Base-by-base conservation (phyloP, 345 rosid species). In the Lepidium sativum region DNA sequence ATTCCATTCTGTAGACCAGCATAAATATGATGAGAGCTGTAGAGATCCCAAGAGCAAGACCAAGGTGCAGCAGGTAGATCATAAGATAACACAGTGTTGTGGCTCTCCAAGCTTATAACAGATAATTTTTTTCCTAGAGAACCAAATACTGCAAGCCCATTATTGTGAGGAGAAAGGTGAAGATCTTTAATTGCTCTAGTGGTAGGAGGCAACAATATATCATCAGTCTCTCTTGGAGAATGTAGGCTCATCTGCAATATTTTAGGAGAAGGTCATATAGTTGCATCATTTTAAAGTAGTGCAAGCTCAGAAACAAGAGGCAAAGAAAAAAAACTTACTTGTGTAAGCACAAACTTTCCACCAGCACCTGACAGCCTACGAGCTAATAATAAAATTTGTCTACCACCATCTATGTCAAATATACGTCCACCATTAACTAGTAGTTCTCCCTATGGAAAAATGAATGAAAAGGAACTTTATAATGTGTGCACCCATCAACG, bases 31-130 rank as follows among this genome's bases (percentile, higher is more conserved):
- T 87, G 74, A 60, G 91, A 79, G 56, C 69, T 77, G 61, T 77
- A 74, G 65, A 55, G 72, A 77, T 87, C 96, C 98, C 98, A 92
- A n/a, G 91, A 84, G 50, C 98, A 92, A 2, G 98, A 87, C 97
- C 98, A 92, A 63, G 94, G 86, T 74, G 89, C 78, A 76, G 76
- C 86, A 67, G 91, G 95, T 47, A 89, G 80, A 75, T 83, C 82
- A 81, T 87, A 89, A 20, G 86, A 63, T 40, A 89, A 81, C 62
- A 83, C 67, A 35, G 81, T 56, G 42, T 80, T 82, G 81, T 85
- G 88, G 84, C 88, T 92, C 65, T 83, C 89, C 80, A 78, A 72
- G 72, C 97, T 92, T 70, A 89, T 69, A 78, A 92, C 76, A 23
- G 89, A 83, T 75, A 92, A 47, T 45, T 78, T 84, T 79, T 87